A percentile compares a stretch with the other conserved stretches of the same genome.
phyloP scores from a whole-genome alignment of 2,329 filamentous ascomycete genomes.

The Alternaria burnsii region DNA sequence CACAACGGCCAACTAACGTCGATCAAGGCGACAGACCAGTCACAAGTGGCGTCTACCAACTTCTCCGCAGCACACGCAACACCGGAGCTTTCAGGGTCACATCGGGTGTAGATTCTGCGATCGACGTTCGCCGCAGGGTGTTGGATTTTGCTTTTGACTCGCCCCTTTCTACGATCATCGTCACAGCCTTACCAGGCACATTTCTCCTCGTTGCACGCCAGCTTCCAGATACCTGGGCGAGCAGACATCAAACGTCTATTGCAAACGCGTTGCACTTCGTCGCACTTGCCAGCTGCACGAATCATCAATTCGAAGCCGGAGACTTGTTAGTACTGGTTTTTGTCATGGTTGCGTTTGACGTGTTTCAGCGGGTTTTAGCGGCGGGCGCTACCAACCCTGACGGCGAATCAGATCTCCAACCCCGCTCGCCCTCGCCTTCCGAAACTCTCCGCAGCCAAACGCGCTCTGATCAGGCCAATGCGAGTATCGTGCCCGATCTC shows the following conservation, averaged over 20 bases:
- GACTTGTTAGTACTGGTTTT: slow-evolving; percentile 37
- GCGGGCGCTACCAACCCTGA: slow-evolving; percentile 18
- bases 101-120: slow-evolving; percentile 19
- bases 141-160: slow-evolving; percentile 28
- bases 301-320: slow-evolving; percentile 26
- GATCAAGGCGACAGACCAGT: slow-evolving; percentile 22
- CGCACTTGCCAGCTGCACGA: slow-evolving; percentile 33
- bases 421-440: slow-evolving; percentile 25
- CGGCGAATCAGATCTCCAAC: slow-evolving; percentile 27
- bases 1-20: slow-evolving; percentile 14
- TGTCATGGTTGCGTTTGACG: slow-evolving; percentile 46
- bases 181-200: slow-evolving; percentile 29
- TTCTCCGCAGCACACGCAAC: slow-evolving; percentile 23
- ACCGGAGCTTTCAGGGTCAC: slow-evolving; percentile 13
- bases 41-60: slow-evolving; percentile 18
- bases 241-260: slow-evolving; percentile 30
- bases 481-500: slow-evolving; percentile 17
- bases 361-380: slow-evolving; percentile 32
- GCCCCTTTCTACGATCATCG: slow-evolving; percentile 29
- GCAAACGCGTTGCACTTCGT: slow-evolving; percentile 33
- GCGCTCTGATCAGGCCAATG: slow-evolving; percentile 26
- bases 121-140: slow-evolving; percentile 23
- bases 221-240: slow-evolving; percentile 31
- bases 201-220: slow-evolving; percentile 26
- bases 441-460: slow-evolving; percentile 40